Conservation (phyloP, 805 yeast species). For the Hanseniaspora clermontiae region DNA sequence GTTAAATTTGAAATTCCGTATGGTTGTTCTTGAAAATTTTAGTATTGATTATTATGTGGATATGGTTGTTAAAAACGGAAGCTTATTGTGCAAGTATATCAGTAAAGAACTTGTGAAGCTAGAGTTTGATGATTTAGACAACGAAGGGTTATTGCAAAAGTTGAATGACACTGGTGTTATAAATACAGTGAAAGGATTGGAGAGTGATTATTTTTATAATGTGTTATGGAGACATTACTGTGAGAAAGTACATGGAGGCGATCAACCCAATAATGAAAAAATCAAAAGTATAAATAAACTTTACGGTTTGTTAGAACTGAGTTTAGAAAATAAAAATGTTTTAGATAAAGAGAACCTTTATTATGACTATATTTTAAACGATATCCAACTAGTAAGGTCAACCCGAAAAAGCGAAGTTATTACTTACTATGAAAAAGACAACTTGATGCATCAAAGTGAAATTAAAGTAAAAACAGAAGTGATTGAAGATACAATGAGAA, state of each 20-base stretch:
- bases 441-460: neutral
- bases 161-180: neutral
- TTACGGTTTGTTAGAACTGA: neutral
- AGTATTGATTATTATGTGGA: neutral
- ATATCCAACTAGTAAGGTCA: neutral
- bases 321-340: neutral
- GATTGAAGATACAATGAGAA: neutral
- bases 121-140: neutral
- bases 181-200: neutral
- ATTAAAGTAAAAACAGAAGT: neutral
- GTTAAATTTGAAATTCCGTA: neutral
- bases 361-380: neutral
- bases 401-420: neutral
- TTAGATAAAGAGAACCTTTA: neutral
- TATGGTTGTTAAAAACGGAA: neutral
- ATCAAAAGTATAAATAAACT: neutral
- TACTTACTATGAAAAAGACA: neutral
- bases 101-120: neutral
- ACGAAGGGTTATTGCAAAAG: neutral
- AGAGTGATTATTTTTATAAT: neutral
- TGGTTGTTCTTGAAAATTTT: neutral
- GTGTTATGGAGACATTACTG: neutral
- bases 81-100: neutral
- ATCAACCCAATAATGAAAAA: neutral
- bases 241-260: neutral